These are phyloP conservation scores for Rugosomyces carneus DNA, from an alignment of 1,284 basidiomycete genomes.

Conservation along the genomic window DNA sequence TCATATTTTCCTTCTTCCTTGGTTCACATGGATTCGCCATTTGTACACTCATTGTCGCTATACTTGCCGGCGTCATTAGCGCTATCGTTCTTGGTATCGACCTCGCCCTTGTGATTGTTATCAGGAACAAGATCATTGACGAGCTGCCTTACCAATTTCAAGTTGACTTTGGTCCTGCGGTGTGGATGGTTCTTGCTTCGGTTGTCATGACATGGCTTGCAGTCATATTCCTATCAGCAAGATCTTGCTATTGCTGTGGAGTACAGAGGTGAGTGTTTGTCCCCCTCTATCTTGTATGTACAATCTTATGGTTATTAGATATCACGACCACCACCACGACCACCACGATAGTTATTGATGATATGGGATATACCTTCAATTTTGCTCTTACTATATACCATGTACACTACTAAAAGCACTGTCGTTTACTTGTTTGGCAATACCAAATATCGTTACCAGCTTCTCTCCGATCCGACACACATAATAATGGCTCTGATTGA, in stretches of 20 bases:
- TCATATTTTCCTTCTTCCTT: slow-evolving; percentile 51
- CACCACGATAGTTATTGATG: neutral
- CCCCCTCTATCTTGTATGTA: neutral
- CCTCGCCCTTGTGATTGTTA: slow-evolving; percentile 50
- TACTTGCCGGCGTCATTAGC: slow-evolving; percentile 48
- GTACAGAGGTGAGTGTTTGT: slow-evolving; percentile 31
- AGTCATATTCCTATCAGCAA: slow-evolving; percentile 51
- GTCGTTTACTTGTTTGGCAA: too few relatives aligned
- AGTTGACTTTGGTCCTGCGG: slow-evolving; percentile 56
- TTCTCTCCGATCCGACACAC: too few relatives aligned
- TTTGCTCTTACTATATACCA: too few relatives aligned
- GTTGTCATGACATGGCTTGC: slow-evolving; percentile 52
- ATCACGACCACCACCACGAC: neutral
- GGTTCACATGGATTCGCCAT: slow-evolving; percentile 50
- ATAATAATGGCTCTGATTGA: slow-evolving; percentile 63
- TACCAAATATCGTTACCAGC: too few relatives aligned
- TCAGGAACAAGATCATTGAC: slow-evolving; percentile 35
- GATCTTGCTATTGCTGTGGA: slow-evolving; percentile 66
- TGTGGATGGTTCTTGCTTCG: slow-evolving; percentile 63
- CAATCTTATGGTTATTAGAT: neutral
- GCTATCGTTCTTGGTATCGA: slow-evolving; percentile 55
- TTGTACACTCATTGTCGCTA: slow-evolving; percentile 48
- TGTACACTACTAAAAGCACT: too few relatives aligned
- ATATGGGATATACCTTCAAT: too few relatives aligned
- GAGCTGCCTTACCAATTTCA: slow-evolving; percentile 38